Evolutionary conservation across 1,284 basidiomycete species (phyloP).

Genomic region (Tremellales sp.): DNA sequence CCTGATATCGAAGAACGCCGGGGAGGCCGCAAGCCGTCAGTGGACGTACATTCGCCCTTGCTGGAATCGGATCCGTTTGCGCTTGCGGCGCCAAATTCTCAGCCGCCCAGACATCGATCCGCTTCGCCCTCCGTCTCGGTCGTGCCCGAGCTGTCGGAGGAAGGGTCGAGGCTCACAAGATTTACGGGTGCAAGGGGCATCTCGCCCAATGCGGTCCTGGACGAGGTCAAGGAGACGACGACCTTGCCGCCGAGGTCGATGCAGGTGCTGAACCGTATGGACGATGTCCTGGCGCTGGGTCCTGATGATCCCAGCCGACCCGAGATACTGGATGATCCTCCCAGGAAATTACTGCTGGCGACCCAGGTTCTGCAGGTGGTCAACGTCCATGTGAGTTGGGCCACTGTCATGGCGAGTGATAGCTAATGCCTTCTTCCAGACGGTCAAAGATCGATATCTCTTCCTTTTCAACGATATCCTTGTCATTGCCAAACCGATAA

Average conservation of each 20-base stretch:
- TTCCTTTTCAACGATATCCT: conserved; percentile 94
- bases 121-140: conserved; percentile 29
- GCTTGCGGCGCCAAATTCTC: conserved; percentile 22
- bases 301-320: conserved; percentile 58
- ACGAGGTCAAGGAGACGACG: conserved; percentile 2
- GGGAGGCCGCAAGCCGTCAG: not conserved
- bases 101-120: conserved; percentile 13
- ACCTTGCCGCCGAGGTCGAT: conserved; percentile 20
- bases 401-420: not conserved
- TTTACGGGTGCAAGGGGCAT: conserved; percentile 11
- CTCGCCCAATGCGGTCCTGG: conserved; percentile 2
- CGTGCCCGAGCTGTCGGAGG: conserved; percentile 30
- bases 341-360: conserved; percentile 75
- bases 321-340: conserved; percentile 72
- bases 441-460: conserved; percentile 91
- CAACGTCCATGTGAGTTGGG: conserved; percentile 60
- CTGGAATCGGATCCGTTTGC: conserved; percentile 35
- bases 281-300: conserved; percentile 59
- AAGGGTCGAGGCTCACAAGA: conserved; percentile 23
- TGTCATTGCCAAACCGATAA: conserved; percentile 63
- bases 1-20: conserved; percentile 7
- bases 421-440: conserved; percentile 45
- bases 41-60: no score
- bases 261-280: conserved; percentile 39
- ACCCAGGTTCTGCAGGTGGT: conserved; percentile 90